Base-by-base conservation (phyloP, 441 rosid genomes). In the Manihot esculenta region DNA sequence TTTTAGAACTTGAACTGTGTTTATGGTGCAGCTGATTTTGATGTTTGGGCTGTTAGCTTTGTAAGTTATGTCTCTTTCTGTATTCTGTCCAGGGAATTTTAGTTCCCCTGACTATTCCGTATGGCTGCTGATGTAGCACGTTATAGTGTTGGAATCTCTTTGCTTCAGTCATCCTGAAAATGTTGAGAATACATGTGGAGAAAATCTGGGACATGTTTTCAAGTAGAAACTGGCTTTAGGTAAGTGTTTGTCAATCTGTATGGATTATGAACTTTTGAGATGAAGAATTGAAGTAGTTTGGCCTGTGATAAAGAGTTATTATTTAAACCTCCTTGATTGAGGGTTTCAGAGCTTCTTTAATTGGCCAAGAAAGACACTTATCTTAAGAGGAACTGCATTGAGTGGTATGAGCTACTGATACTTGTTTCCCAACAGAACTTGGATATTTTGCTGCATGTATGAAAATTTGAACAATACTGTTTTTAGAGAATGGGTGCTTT, bases 91-190 rank as follows among this genome's bases (percentile, higher is more conserved):
- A 18, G 69, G 72, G 69, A 66, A 59, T 69, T 44, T 75, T 51
- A 57, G 63, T 73, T 74, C 30, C 67, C 72, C 44, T 55, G 71
- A 48, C 55, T 67, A 26, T 57, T 69, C 58, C 59, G 5, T 33
- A 10, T 68, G 55, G 59, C 70, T 66, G 21, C 70, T 76, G 78
- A 54, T 68, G 64, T 65, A 53, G 76, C 73, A 35, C 61, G 26
- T n/a, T 68, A 58, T 71, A 73, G 63, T 77, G 30, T 57, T 69
- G 77, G 70, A 62, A 70, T 75, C 70, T 68, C 70, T 68, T 66
- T 55, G 62, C 64, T 30, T 66, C 77, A 33, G 61, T 69, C 77
- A 59, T 24, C 77, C 64, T 23, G 77, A n/a, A 57, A 77, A 58
- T 57, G 71, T 72, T 59, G 69, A 71, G 42, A 66, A 69, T 26